Evolutionary conservation across 306 rosid genomes (phyloP).

Genomic region (Dryas alaskensis): DNA sequence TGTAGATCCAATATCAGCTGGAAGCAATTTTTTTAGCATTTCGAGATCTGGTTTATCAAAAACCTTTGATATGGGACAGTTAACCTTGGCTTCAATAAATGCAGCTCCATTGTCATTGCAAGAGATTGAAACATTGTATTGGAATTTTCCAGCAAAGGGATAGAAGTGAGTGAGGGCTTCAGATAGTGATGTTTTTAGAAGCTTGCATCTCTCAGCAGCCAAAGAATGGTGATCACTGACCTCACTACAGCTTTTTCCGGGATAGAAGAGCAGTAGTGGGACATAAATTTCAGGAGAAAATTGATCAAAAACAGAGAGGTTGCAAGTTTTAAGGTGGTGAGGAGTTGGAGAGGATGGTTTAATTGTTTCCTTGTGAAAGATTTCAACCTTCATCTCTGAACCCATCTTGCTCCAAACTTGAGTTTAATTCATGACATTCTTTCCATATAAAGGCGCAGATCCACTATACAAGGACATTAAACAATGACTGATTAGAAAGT

Average conservation of each 20-base stretch:
- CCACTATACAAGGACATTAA: no score
- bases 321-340: slow-evolving; percentile 6
- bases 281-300: background rate
- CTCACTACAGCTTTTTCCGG: background rate
- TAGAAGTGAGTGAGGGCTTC: slow-evolving; percentile 41
- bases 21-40: slow-evolving; percentile 24
- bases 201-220: slow-evolving; percentile 11
- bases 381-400: slow-evolving; percentile 19
- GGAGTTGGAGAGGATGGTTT: slow-evolving; percentile 36
- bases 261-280: slow-evolving; percentile 16
- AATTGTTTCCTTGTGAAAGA: slow-evolving; percentile 14
- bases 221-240: background rate
- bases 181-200: slow-evolving; percentile 45
- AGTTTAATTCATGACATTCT: background rate
- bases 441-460: background rate
- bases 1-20: slow-evolving; percentile 4
- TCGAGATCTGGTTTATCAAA: slow-evolving; percentile 12
- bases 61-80: slow-evolving; percentile 20
- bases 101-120: slow-evolving; percentile 49
- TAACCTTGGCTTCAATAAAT: slow-evolving; percentile 33
- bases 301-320: slow-evolving; percentile 27
- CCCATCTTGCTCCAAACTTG: background rate
- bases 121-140: slow-evolving; percentile 29
- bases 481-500: no score
- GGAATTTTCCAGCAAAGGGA: slow-evolving; percentile 49